Evolutionary conservation across 768 basidiomycete species (phyloP), one percentile per base, ranked within the genome.

Genomic region (Kwoniella heveanensis): DNA sequence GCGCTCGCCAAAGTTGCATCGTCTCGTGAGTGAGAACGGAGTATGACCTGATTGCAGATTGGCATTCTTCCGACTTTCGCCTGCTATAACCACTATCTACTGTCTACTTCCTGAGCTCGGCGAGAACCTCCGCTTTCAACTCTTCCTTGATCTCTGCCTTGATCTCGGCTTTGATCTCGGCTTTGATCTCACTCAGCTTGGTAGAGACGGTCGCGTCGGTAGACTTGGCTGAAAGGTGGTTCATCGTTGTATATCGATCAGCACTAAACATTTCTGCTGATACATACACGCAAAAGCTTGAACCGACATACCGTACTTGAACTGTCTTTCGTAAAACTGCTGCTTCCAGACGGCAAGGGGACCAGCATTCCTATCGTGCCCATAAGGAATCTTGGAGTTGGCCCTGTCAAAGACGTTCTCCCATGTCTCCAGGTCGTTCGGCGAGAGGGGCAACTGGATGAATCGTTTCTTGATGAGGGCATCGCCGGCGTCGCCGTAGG

Each of bases 111-210:
- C 19, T 44, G 39, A 49, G 48, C 22, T 49, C 48, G 10, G 21
- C 25, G 17, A 49, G 48, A 10, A 49, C 25, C 22, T 49, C 48
- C 10, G 48, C 36, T 9, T 37, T 32, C 32, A 55, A 21, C 15
- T 55, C 54, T 4, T 21, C 37, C 54, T 55, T 55, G 54, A 55
- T 27, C 13, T 53, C 32, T 32, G 5, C 13, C 32, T 32, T 32
- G 32, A 32, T 32, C 32, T 32, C 32, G 7, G 27, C 27, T 17
- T 52, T 52, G 50, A 52, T 52, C 6, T 52, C 50, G 50, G 50
- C 27, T 52, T 52, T 22, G 25, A 9, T 24, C 25, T 52, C 32
- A 5, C 13, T 13, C 5, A 32, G 32, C 32, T 32, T 32, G 32
- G 32, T 32, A 32, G 32, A 32, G 32, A 32, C 32, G 7, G 32